Conservation (phyloP, 179 eudicot species). For the Corrigiola litoralis region DNA sequence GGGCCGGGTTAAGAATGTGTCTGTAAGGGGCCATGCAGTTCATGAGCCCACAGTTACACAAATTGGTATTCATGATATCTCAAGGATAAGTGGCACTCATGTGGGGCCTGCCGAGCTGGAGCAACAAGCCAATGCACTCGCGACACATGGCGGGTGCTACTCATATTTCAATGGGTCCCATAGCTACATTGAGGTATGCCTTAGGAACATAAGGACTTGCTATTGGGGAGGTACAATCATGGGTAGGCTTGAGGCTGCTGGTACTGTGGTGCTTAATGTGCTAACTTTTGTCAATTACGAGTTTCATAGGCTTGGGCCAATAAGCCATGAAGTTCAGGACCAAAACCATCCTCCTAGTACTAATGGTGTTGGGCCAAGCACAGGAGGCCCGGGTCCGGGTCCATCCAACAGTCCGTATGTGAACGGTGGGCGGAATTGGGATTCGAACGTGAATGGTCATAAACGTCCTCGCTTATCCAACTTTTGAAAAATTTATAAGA, state of each 20-base stretch:
- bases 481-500: background rate
- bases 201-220: constrained; percentile 2
- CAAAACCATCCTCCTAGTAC: background rate
- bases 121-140: background rate
- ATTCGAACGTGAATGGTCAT: background rate
- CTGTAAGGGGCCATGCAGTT: background rate
- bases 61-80: constrained; percentile 17
- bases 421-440: background rate
- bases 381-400: background rate
- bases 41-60: background rate
- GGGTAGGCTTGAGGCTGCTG: constrained; percentile 23
- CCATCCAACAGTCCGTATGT: background rate
- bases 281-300: constrained; percentile 19
- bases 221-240: constrained; percentile 18
- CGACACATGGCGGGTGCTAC: background rate
- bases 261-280: constrained; percentile 11
- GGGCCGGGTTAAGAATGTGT: constrained; percentile 20
- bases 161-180: background rate
- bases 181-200: background rate
- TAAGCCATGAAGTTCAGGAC: background rate
- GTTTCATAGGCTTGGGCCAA: constrained; percentile 7
- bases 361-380: constrained; percentile 6
- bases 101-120: constrained; percentile 9
- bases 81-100: constrained; percentile 7
- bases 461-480: background rate